These are phyloP conservation scores for Lactuca saligna DNA, from an alignment of 129 eudicot species.

Conservation along the genomic window DNA sequence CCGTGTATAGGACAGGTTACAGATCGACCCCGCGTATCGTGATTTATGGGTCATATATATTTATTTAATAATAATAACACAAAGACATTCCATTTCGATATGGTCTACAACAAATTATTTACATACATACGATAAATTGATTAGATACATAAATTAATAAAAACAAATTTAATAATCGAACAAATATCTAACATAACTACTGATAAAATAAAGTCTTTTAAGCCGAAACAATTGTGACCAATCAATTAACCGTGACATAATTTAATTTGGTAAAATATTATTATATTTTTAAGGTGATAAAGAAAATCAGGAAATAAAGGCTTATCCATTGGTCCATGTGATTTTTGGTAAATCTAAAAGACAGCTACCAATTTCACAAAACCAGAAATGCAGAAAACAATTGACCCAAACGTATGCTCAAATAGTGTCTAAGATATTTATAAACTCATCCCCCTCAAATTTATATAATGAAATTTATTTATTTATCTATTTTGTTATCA, in stretches of 20 bases:
- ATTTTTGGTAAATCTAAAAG: neutral
- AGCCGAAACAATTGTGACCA: neutral
- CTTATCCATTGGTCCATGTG: neutral
- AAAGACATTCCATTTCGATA: constrained; percentile 19
- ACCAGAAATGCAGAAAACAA: constrained; percentile 20
- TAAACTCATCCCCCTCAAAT: constrained; percentile 2
- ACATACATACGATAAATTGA: neutral
- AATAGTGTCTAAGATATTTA: neutral
- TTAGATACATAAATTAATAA: neutral
- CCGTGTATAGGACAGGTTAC: constrained; percentile 27
- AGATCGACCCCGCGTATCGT: constrained; percentile 36
- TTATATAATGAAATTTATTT: neutral
- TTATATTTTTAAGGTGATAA: no score
- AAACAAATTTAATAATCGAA: neutral
- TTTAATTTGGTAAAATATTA: no score
- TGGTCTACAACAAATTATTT: constrained; percentile 1
- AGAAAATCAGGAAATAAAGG: no score
- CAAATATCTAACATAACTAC: no score
- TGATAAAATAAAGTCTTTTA: no score
- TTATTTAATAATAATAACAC: constrained; percentile 1
- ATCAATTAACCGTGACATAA: neutral
- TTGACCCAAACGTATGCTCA: constrained; percentile 6
- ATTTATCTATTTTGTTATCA: neutral
- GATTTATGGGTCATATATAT: constrained; percentile 22
- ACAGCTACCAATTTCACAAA: constrained; percentile 29